Evolutionary conservation across 768 basidiomycete species (phyloP), one percentile per base, ranked within the genome.

Genomic region (Saitozyma podzolica): DNA sequence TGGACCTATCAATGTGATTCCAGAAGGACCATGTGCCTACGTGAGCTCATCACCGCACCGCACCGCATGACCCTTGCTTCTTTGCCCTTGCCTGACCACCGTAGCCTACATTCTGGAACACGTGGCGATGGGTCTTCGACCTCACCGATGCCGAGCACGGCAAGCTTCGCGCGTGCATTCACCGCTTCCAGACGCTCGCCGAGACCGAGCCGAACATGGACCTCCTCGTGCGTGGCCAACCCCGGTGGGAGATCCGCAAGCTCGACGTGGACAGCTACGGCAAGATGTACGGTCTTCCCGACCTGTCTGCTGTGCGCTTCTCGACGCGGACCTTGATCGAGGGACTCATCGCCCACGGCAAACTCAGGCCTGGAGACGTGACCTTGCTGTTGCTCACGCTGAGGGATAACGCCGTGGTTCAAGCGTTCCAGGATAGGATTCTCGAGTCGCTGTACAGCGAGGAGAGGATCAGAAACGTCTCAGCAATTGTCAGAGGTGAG

Each of bases 81-180:
- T 20, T 16, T 13, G 29, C 39, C n/a, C 13, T 39, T 20, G 42
- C 6, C 49, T 56, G 40, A 61, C 43, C 20, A 20, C 43, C 40
- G 3, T 50, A 75, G 74, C 74, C 74, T 4, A 75, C 71, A 0
- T 72, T 70, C 58, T 72, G 68, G 71, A 72, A 75, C 58, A 72
- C 71, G 10, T 75, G 61, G 40, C 58, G 71, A 14, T 75, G 74
- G 74, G 54, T 58, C 14, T 67, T 75, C 61, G 17, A 42, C 20
- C 48, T 75, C 20, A 52, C 40, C 54, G 6, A 29, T 19, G 16
- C 19, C 2, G 40, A 66, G 11, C 53, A 56, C 41, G 13, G 40
- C 7, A 47, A 19, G 13, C 62, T 75, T 8, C 40, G 42, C 17
- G 16, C 10, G 0, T 75, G 74, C 50, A 56, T 62, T 7, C 11